Percentiles rank a stretch among this genome's conserved stretches.
These are phyloP conservation scores for Calonectria montana DNA, from an alignment of 2,329 filamentous ascomycete genomes.

Conservation along the genomic window DNA sequence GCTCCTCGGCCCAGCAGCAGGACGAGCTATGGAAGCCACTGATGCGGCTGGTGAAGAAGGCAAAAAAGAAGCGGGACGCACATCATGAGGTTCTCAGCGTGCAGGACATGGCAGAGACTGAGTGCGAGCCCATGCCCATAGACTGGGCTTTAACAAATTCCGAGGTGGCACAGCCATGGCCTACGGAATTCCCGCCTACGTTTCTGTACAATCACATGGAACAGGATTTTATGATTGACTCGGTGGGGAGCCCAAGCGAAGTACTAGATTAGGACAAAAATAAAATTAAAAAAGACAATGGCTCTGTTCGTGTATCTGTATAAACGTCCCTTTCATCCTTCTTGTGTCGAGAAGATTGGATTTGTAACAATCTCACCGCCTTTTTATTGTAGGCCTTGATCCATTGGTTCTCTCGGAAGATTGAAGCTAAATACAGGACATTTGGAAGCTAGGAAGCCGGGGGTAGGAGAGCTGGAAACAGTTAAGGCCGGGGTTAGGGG, in stretches of 20 bases:
- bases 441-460: neutral
- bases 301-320: neutral
- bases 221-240: conserved; percentile 1
- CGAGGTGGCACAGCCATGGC: neutral
- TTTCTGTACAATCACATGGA: conserved; percentile 8
- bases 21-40: conserved; percentile 13
- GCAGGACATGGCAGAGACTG: neutral
- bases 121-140: neutral
- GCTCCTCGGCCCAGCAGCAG: neutral
- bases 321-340: neutral
- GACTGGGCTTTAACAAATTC: neutral
- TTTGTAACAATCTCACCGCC: neutral
- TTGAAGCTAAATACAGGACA: conserved; percentile 7
- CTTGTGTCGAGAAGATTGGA: neutral
- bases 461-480: neutral
- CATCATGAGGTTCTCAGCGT: neutral
- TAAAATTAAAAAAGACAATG: neutral
- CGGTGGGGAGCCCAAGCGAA: conserved; percentile 8
- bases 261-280: neutral
- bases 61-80: neutral
- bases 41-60: conserved; percentile 1
- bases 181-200: neutral
- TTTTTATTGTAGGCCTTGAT: neutral
- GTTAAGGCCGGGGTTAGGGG: neutral
- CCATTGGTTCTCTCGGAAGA: neutral